Evolutionary conservation across 441 rosid genomes (phyloP), one percentile per base, ranked within the genome.

Genomic region (Corymbia calophylla): DNA sequence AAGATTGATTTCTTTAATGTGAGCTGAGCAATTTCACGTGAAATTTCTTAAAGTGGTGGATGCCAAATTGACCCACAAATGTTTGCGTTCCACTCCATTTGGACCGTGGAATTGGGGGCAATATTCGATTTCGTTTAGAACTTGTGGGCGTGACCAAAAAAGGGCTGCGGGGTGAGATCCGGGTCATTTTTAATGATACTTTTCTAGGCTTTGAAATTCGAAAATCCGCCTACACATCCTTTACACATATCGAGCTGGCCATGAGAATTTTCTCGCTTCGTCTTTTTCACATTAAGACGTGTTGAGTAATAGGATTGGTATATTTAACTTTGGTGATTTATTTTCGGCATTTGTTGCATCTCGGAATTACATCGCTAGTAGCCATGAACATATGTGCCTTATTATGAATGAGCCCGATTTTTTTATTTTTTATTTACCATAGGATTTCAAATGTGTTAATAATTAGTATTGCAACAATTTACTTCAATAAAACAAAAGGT

Each of bases 211-310:
- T 56, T 5, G 1, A 1, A 23, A 56, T 23, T 56, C 1, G 0
- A 56, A 23, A 56, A 56, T 56, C 0, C 9, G 1, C 62, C 0
- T 9, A 0, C 68, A 29, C 17, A 13, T 16, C 14, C 68, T 64
- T 64, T 7, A 7, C 6, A 1, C 0, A 1, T n/a, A 7, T 2
- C 19, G 15, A 64, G 10, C 2, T n/a, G 32, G 7, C 2, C 17
- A 4, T 64, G 32, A 64, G 39, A 15, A 7, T 64, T n/a, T 64
- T 1, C 2, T 62, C 58, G 3, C 23, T 56, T 54, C 29, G 0
- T 3, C 18, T 55, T 55, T 9, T 55, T 56, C 9, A 56, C 25
- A 12, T 64, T n/a, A n/a, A 31, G 15, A n/a, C 0, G 5, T 16
- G 9, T 64, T 2, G 1, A n/a, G 19, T n/a, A 31, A n/a, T 31